Evolutionary conservation across 176 grass and related monocot genomes (phyloP).

Genomic region (Thinopyrum elongatum): DNA sequence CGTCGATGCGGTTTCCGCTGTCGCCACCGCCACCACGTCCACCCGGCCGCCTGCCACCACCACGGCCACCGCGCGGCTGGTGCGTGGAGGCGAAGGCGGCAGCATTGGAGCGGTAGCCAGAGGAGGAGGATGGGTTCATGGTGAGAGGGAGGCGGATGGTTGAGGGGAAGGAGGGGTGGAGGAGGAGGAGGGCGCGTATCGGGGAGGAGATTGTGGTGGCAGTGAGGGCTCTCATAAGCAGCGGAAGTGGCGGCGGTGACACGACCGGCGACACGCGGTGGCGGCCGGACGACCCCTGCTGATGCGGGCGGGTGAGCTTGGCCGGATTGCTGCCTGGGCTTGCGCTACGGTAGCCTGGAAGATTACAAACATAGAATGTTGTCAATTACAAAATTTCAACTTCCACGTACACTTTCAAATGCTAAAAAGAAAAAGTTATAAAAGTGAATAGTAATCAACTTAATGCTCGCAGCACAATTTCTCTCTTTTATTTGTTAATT

Average conservation of each 20-base stretch:
- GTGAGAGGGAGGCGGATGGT: background rate
- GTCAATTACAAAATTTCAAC: too few relatives aligned
- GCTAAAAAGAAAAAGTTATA: too few relatives aligned
- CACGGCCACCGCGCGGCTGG: constrained; percentile 14
- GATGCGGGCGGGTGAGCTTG: background rate
- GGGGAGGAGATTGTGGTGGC: background rate
- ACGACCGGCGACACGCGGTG: background rate
- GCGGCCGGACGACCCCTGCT: background rate
- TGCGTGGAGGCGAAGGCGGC: constrained; percentile 32
- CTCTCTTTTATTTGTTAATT: too few relatives aligned
- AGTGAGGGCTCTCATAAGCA: constrained; percentile 24
- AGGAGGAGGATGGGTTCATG: constrained; percentile 44
- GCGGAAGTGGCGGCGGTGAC: background rate
- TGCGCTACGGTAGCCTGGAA: too few relatives aligned
- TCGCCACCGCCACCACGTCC: constrained; percentile 36
- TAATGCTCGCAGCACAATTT: too few relatives aligned
- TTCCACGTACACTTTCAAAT: too few relatives aligned
- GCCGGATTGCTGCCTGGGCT: too few relatives aligned
- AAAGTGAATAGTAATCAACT: too few relatives aligned
- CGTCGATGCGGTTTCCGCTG: constrained; percentile 50
- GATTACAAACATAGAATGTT: too few relatives aligned
- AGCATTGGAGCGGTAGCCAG: constrained; percentile 36
- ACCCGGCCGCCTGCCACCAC: constrained; percentile 1
- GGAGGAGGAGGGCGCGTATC: constrained; percentile 7
- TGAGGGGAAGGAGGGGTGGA: background rate